Evolutionary conservation across 2,329 filamentous ascomycete species (phyloP).

Genomic region (Domatiomyces catenatus): DNA sequence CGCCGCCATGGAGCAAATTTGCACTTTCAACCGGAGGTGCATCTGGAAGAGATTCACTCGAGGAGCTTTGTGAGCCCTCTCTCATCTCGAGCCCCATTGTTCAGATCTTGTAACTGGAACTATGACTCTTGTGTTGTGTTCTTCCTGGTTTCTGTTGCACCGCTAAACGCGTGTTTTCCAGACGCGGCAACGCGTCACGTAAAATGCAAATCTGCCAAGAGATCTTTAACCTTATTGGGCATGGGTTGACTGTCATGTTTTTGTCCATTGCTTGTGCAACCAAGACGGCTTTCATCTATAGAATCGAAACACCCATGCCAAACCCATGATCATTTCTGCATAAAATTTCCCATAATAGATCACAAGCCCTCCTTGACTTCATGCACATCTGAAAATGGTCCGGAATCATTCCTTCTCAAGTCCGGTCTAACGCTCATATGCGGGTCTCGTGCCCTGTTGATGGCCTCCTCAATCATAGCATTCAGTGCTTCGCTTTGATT

Average conservation of each 20-base stretch:
- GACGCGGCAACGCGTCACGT: neutral
- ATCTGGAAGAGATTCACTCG: constrained; percentile 11
- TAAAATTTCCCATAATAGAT: neutral
- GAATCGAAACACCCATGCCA: constrained; percentile 4
- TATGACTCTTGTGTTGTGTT: constrained; percentile 4
- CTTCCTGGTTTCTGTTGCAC: constrained; percentile 2
- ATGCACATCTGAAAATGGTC: constrained; percentile 31
- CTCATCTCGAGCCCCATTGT: constrained; percentile 17
- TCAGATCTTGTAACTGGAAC: neutral
- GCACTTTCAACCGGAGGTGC: constrained; percentile 5
- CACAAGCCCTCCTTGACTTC: constrained; percentile 21
- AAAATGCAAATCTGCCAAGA: constrained; percentile 1
- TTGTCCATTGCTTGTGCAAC: too few relatives aligned
- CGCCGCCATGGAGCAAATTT: constrained; percentile 42
- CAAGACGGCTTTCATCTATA: too few relatives aligned
- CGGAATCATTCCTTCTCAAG: constrained; percentile 20
- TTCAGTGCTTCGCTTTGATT: constrained; percentile 20
- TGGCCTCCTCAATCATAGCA: constrained; percentile 19
- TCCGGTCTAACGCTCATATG: constrained; percentile 14
- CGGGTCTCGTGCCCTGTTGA: constrained; percentile 13
- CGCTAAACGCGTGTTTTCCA: neutral
- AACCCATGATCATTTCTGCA: neutral
- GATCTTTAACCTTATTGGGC: too few relatives aligned
- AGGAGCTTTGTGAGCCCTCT: constrained; percentile 16
- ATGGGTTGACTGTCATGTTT: too few relatives aligned